Percentiles rank a stretch among this genome's conserved stretches.
Evolutionary conservation across 768 basidiomycete species (phyloP).

Genomic region (Thelephora aurantiotincta): DNA sequence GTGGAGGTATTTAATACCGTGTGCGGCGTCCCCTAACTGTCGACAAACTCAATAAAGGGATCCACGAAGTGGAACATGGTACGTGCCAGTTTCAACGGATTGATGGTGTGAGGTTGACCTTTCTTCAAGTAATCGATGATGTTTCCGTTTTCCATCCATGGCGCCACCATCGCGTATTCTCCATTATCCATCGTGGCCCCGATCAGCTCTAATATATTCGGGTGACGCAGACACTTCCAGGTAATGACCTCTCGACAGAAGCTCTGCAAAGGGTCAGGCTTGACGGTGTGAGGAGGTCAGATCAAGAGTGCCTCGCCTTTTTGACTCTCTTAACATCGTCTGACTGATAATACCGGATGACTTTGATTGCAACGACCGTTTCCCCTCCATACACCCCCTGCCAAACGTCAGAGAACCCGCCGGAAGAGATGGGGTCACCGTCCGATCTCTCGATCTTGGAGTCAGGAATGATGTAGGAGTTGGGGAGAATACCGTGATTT

Average conservation of each 20-base stretch:
- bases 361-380: neutral
- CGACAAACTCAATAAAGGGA: too few species aligned
- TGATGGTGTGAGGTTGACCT: neutral
- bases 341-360: too few species aligned
- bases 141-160: constrained; percentile 5
- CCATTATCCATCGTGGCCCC: constrained; percentile 5
- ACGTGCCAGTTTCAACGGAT: neutral
- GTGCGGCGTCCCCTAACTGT: neutral
- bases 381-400: neutral
- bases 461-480: neutral
- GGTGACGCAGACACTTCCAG: constrained; percentile 1
- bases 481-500: neutral
- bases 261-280: neutral
- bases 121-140: constrained; percentile 4
- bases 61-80: neutral
- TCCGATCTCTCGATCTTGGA: neutral
- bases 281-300: too few species aligned
- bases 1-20: neutral
- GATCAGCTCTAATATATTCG: constrained; percentile 8
- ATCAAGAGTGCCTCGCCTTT: too few species aligned
- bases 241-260: neutral
- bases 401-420: neutral
- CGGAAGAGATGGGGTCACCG: neutral
- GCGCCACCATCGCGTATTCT: constrained; percentile 6
- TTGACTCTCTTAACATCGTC: too few species aligned